Base-by-base conservation (phyloP, 2,329 filamentous ascomycete species). In the Trichophyton verrucosum region DNA sequence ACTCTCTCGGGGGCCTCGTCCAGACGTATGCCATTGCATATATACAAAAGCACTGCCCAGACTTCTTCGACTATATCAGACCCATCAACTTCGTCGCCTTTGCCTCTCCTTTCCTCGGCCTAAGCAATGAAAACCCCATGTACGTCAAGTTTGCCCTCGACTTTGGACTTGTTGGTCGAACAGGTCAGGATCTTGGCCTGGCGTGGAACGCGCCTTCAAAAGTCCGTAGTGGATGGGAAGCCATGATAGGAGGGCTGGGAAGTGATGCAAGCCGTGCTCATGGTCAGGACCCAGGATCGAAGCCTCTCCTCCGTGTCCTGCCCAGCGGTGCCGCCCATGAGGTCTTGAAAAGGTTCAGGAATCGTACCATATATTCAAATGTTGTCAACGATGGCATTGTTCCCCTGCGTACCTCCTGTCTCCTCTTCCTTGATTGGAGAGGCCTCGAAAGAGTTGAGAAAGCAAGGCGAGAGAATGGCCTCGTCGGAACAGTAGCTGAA, bases 381-480 rank as follows among this genome's bases (percentile, higher is more conserved):
- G 91, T 97, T 11, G 92, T 97, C 66, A 97, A 97, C 69, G 92
- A 97, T 74, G 92, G 91, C 2, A 96, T 99, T 66, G 94, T 99
- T 3, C 94, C 94, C 2, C 77, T 99, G 38, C 85, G 94, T 22
- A 99, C 94, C 3, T 97, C 92, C 64, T 99, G 92, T 72, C 78
- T 99, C n/a, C 76, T 99, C 4, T 99, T 99, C 69, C 78, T 99
- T 1, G 94, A 99, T 71, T 99, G 94, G 94, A 88, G 91, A 74
- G 94, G 94, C 0, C 78, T 99, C 2, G 92, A 88, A 3, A 86
- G 90, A 44, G 94, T 99, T 1, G 91, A 97, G 66, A 99, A 99
- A 74, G 92, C 94, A 9, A 83, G 92, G 22, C 80, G 94, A 71
- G 92, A 95, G 71, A 95, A 91, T 63, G 92, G 92, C 0, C 78